A percentile compares a stretch with the other conserved stretches of the same genome.
These are phyloP conservation scores for Pythium brassicae DNA, from an alignment of 352 stramenopile genomes.

Conservation along the genomic window DNA sequence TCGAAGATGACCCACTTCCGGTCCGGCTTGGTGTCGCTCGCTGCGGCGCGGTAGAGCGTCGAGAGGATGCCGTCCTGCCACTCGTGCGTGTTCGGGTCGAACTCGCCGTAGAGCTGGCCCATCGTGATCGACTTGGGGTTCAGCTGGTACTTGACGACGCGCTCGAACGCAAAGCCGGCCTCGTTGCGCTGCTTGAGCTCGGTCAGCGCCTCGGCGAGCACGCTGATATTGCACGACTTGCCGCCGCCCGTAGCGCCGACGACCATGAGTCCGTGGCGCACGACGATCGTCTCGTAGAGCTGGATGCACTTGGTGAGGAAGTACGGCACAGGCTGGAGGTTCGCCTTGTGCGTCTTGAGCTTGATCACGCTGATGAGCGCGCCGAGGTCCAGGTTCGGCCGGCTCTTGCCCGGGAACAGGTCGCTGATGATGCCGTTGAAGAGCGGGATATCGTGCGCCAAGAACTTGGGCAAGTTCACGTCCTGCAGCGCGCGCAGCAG, in stretches of 20 bases:
- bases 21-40: slow-evolving; percentile 84
- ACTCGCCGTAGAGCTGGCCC: slow-evolving; percentile 94
- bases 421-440: slow-evolving; percentile 96
- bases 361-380: slow-evolving; percentile 89
- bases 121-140: slow-evolving; percentile 96
- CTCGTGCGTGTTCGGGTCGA: slow-evolving; percentile 94
- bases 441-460: slow-evolving; percentile 92
- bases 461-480: slow-evolving; percentile 95
- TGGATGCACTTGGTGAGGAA: slow-evolving; percentile 95
- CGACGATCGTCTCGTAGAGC: slow-evolving; percentile 93
- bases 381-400: slow-evolving; percentile 84
- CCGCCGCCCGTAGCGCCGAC: slow-evolving; percentile 89
- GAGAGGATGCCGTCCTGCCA: slow-evolving; percentile 95
- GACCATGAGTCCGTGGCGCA: slow-evolving; percentile 95
- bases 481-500: slow-evolving; percentile 93
- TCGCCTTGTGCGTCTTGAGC: slow-evolving; percentile 72
- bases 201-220: slow-evolving; percentile 88
- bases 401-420: slow-evolving; percentile 90
- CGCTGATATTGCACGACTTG: slow-evolving; percentile 89
- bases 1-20: slow-evolving; percentile 96
- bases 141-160: slow-evolving; percentile 87
- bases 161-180: slow-evolving; percentile 86
- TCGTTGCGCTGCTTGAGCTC: slow-evolving; percentile 78
- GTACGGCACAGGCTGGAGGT: slow-evolving; percentile 86
- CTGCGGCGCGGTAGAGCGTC: slow-evolving; percentile 89